Percentiles rank a stretch among this genome's conserved stretches.
These are phyloP conservation scores for Podospora australis DNA, from an alignment of 495 filamentous ascomycete genomes.

Conservation along the genomic window DNA sequence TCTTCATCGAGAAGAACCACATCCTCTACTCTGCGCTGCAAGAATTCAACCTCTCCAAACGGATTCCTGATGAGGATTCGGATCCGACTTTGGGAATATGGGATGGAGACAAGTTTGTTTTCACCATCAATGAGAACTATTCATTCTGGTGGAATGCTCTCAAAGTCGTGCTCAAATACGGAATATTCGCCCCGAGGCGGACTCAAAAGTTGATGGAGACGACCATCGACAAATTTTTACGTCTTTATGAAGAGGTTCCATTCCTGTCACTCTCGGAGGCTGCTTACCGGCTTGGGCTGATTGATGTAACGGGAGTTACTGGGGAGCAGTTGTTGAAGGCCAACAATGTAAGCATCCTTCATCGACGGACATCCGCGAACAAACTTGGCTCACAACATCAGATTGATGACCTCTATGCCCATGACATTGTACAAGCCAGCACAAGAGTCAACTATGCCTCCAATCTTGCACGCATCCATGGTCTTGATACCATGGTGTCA, in stretches of 20 bases:
- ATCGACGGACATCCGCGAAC: not conserved
- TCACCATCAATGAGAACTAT: constrained; percentile 45
- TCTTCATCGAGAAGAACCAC: constrained; percentile 83
- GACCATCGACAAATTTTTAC: constrained; percentile 66
- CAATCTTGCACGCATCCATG: constrained; percentile 79
- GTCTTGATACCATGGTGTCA: constrained; percentile 75
- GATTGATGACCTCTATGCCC: constrained; percentile 60
- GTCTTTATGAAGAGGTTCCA: constrained; percentile 80
- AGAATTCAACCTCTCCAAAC: constrained; percentile 56
- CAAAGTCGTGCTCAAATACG: constrained; percentile 82
- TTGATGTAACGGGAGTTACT: constrained; percentile 56
- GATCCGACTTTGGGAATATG: constrained; percentile 64
- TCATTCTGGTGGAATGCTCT: constrained; percentile 67
- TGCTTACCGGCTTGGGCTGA: constrained; percentile 58
- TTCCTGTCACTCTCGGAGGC: constrained; percentile 66
- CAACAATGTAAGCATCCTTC: constrained; percentile 46
- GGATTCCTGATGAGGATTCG: constrained; percentile 28
- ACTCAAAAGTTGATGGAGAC: constrained; percentile 67
- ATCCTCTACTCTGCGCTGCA: constrained; percentile 72
- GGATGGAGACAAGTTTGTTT: constrained; percentile 75
- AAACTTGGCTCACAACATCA: constrained; percentile 13
- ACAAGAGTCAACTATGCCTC: constrained; percentile 95
- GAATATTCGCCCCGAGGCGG: constrained; percentile 59
- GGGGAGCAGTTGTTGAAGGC: constrained; percentile 61
- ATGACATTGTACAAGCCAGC: constrained; percentile 84